Conservation (phyloP, 306 rosid species). For the Biancaea sappan region DNA sequence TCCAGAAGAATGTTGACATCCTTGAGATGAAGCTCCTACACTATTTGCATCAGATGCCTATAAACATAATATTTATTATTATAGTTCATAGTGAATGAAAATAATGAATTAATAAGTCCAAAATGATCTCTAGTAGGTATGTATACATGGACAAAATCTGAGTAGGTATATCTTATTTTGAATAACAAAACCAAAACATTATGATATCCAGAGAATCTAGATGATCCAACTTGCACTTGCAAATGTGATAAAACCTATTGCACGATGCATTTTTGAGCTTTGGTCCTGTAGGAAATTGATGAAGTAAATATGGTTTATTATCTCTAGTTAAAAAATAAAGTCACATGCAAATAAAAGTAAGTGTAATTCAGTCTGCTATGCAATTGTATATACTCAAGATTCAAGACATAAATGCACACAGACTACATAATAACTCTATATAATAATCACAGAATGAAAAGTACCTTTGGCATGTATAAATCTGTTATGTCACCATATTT, state of each 20-base stretch:
- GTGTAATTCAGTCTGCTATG: not conserved
- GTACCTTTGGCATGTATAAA: slow-evolving; percentile 96
- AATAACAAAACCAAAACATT: slow-evolving; percentile 4
- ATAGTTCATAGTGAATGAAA: too few species aligned
- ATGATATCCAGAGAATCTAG: not conserved
- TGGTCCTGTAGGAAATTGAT: slow-evolving; percentile 65
- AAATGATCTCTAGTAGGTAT: too few species aligned
- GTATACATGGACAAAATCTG: too few species aligned
- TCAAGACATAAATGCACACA: not conserved
- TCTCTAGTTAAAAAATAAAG: slow-evolving; percentile 5
- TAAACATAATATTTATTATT: too few species aligned
- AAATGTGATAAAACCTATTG: slow-evolving; percentile 92
- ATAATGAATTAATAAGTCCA: too few species aligned
- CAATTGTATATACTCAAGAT: slow-evolving; percentile 4
- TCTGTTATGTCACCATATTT: slow-evolving; percentile 92
- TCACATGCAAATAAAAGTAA: not conserved
- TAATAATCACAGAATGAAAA: slow-evolving; percentile 23
- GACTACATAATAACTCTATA: slow-evolving; percentile 7
- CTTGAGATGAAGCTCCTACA: too few species aligned
- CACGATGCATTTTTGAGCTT: slow-evolving; percentile 87
- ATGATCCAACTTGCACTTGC: slow-evolving; percentile 78
- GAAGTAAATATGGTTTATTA: not conserved
- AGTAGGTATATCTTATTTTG: too few species aligned
- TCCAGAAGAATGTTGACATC: too few species aligned
- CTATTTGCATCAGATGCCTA: too few species aligned